Base-by-base conservation (phyloP, 192 early-diverging fungal genomes). In the Linnemannia exigua region DNA sequence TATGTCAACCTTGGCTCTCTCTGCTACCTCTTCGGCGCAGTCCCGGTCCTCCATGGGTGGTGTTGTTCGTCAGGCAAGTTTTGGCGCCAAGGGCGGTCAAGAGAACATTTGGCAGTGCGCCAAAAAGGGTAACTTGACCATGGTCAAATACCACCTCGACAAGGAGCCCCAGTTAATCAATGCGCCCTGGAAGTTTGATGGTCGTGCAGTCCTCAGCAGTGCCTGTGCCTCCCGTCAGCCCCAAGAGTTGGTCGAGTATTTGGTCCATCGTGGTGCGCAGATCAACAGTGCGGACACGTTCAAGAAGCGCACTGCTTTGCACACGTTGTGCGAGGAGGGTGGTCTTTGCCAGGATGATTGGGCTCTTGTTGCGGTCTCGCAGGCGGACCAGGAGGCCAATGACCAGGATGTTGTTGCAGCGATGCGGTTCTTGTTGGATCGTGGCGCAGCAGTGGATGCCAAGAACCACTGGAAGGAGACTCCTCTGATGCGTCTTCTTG, bases 381-480 rank as follows among this genome's bases (percentile, higher is more conserved):
- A 76, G 36, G 78, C 74, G 8, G 84, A 86, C 1, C 77, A 77
- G 25, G 84, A 86, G 37, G 78, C 84, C 14, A 86, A 73, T 46
- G 84, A 86, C 33, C 73, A 48, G 48, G 84, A 86, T 73, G 77
- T 76, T 28, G 63, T 86, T 38, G 84, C 77, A 1, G 51, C 84
- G 58, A 86, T 86, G 84, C 84, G 84, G 1, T 86, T 80, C 84
- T 66, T 86, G 19, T 37, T 86, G 47, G 84, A 86, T 35, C 35
- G 61, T 50, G 84, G 84, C 15, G 84, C 84, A 5, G 47, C 46
- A 15, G 84, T 86, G 1, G 79, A 86, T 63, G 84, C 79, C 78
- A 86, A 86, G 79, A 86, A 86, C 51, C 74, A 79, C 35, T 86
- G 84, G 84, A 86, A 86, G 79, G 84, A 86, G 58, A 86, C 84